phyloP scores from a whole-genome alignment of 2,329 filamentous ascomycete genomes.

The Neonectria faginata region DNA sequence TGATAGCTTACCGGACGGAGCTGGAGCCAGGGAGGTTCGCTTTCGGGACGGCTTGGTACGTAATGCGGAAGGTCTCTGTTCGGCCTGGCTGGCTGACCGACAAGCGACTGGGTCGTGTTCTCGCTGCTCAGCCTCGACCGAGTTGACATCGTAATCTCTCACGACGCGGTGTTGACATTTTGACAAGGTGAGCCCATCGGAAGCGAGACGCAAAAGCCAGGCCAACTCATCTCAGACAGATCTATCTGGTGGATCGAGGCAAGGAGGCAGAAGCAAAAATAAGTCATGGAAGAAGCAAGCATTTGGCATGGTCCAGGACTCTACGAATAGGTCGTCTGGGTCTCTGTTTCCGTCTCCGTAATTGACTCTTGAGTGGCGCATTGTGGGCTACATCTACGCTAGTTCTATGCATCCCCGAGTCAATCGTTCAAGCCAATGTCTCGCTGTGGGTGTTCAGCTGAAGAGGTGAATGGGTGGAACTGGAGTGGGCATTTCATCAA shows the following conservation, averaged over 20 bases:
- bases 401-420: constrained; percentile 34
- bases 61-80: constrained; percentile 32
- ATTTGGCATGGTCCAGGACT: constrained; percentile 7
- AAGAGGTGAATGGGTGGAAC: constrained; percentile 9
- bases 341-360: constrained; percentile 4
- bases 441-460: constrained; percentile 23
- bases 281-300: constrained; percentile 21
- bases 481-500: background rate
- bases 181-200: constrained; percentile 21
- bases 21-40: constrained; percentile 5
- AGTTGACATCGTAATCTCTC: constrained; percentile 34
- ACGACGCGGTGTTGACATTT: constrained; percentile 23
- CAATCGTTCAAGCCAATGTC: constrained; percentile 43
- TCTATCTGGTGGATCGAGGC: constrained; percentile 42
- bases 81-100: constrained; percentile 16
- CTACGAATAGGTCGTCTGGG: background rate
- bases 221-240: constrained; percentile 36
- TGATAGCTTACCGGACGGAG: constrained; percentile 10
- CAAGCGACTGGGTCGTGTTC: constrained; percentile 24
- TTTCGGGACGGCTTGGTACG: constrained; percentile 27
- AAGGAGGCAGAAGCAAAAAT: constrained; percentile 28
- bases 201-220: constrained; percentile 26
- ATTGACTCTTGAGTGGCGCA: constrained; percentile 35
- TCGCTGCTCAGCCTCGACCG: constrained; percentile 23
- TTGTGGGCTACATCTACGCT: constrained; percentile 27